Evolutionary conservation across 2,329 filamentous ascomycete genomes (phyloP).

Genomic region (Monilinia laxa): DNA sequence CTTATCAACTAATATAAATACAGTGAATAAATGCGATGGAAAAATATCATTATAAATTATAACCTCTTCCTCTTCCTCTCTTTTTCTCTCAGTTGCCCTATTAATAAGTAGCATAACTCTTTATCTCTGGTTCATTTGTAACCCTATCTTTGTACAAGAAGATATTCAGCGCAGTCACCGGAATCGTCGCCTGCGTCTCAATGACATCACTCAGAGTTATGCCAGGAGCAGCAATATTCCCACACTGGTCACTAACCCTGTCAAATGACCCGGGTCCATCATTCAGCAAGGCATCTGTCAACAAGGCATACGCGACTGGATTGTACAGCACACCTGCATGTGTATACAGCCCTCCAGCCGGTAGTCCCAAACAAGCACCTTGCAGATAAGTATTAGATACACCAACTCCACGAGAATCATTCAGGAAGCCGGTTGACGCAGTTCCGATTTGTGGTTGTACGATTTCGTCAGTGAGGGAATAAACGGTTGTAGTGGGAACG

Average conservation of each 20-base stretch:
- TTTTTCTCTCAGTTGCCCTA: background rate
- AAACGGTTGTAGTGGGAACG: constrained; percentile 55
- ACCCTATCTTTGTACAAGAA: background rate
- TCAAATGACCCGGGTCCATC: constrained; percentile 6
- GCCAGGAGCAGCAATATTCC: constrained; percentile 2
- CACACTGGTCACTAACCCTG: constrained; percentile 6
- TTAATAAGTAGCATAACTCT: constrained; percentile 14
- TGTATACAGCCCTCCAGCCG: constrained; percentile 2
- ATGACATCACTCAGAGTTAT: constrained; percentile 16
- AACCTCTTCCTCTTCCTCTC: background rate
- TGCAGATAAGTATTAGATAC: constrained; percentile 15
- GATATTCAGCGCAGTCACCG: background rate
- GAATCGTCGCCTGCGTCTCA: background rate
- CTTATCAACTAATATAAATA: no score
- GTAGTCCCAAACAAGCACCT: constrained; percentile 9
- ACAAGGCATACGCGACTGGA: constrained; percentile 16
- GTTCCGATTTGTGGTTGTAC: constrained; percentile 51
- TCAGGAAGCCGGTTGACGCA: constrained; percentile 48
- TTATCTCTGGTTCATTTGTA: constrained; percentile 2
- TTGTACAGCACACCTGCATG: constrained; percentile 14
- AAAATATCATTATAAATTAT: background rate
- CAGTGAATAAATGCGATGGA: background rate
- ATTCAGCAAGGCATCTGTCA: constrained; percentile 13
- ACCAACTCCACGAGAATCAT: constrained; percentile 31
- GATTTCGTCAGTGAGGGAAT: constrained; percentile 51